Base-by-base conservation (phyloP, 1,284 basidiomycete species). In the Ceratobasidium sp. region DNA sequence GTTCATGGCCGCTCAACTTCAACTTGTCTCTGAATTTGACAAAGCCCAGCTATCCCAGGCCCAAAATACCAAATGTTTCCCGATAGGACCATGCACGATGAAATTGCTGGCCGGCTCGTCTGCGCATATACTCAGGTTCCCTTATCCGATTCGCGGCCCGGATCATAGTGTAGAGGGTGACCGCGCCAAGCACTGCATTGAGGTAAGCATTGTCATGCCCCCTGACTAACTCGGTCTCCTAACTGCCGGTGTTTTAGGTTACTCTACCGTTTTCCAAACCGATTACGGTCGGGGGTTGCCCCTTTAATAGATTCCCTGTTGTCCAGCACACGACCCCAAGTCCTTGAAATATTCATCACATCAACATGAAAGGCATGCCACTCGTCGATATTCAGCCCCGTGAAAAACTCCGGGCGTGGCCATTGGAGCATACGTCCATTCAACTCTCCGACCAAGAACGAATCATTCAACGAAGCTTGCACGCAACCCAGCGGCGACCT, bases 301-400 rank as follows among this genome's bases (percentile, higher is more conserved):
- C 58, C 17, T 17, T 17, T 25, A 8, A 62, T n/a, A 4, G 22
- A 17, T 62, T 49, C 45, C 58, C 58, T 2, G 22, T 50, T 15
- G 25, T 62, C 31, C 45, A 50, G n/a, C 58, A 62, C 8, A n/a
- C 43, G 5, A 31, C 47, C 20, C 25, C 31, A 34, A 62, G 58
- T 20, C 58, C 58, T 12, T 62, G 58, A 45, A 62, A 62, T 17
- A 12, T 62, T 13, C 58, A 62, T 22, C 58, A 62, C 25, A n/a
- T 62, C 17, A 13, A 49, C 13, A 40, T 62, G 2, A 45, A 62
- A 20, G 43, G 58, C 13, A 62, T 62, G 58, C 58, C 58, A 22
- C 47, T 49, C 29, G 29, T 62, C 15, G 58, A 50, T 22, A 13
- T 62, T 13, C 45, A 43, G 25, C 25, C 43, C 22, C 58, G 42